Evolutionary conservation across 148 eudicot genomes (phyloP).

Genomic region (Arctostaphylos glauca): DNA sequence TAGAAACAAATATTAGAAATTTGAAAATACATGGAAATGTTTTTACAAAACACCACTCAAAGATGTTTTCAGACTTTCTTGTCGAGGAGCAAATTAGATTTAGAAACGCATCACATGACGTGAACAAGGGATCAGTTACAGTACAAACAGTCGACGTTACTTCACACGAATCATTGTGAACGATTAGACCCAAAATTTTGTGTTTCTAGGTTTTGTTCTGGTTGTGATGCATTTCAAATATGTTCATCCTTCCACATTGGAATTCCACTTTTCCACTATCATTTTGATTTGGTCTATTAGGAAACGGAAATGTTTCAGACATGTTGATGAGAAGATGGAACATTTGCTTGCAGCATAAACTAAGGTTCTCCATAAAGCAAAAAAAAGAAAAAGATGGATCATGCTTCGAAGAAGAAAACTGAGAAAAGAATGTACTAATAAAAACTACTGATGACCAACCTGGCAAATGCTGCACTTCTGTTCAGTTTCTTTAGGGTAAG

Average conservation of each 20-base stretch:
- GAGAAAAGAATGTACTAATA: neutral
- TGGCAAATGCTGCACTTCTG: conserved; percentile 86
- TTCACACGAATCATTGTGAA: neutral
- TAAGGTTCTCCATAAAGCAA: neutral
- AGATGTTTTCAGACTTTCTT: neutral
- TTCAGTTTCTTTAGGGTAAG: conserved; percentile 35
- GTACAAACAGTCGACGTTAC: neutral
- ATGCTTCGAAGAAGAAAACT: neutral
- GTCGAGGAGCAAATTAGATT: neutral
- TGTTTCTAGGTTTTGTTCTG: neutral
- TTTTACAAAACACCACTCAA: neutral
- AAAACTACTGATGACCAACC: conserved; percentile 32
- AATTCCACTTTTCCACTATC: neutral
- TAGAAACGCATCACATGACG: neutral
- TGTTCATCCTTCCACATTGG: neutral
- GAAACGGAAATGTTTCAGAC: neutral
- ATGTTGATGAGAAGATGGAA: neutral
- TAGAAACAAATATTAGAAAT: neutral
- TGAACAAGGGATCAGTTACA: neutral
- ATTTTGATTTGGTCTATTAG: neutral
- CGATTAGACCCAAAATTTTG: neutral
- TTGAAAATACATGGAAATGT: neutral
- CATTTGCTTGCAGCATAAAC: neutral
- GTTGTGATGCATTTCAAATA: neutral
- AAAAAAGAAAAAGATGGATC: neutral